Percentiles rank a stretch among this genome's conserved stretches.
Evolutionary conservation across 2,329 filamentous ascomycete genomes (phyloP).

Genomic region (Pseudogymnoascus sp.): DNA sequence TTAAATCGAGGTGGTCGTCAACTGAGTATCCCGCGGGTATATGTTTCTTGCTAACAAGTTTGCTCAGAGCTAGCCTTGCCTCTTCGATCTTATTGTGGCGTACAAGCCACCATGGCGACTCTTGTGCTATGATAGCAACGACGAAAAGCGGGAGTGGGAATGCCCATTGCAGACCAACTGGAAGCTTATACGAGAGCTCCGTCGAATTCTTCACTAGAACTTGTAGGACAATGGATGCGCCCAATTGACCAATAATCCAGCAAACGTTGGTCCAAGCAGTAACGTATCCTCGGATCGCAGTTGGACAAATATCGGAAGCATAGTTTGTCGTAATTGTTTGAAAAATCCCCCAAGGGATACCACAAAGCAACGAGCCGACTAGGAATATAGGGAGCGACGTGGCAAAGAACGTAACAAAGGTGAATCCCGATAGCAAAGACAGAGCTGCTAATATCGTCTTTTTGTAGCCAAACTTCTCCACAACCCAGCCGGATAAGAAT

Average conservation of each 20-base stretch:
- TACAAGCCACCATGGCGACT: constrained; percentile 45
- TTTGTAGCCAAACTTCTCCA: constrained; percentile 29
- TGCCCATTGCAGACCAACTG: constrained; percentile 41
- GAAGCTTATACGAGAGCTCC: constrained; percentile 41
- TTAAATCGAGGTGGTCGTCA: constrained; percentile 37
- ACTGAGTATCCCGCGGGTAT: constrained; percentile 22
- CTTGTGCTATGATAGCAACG: constrained; percentile 39
- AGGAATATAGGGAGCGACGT: not conserved
- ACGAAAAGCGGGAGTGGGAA: constrained; percentile 41
- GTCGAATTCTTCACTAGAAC: constrained; percentile 33
- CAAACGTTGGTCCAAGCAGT: constrained; percentile 10
- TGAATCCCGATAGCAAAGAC: not conserved
- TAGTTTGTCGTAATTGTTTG: constrained; percentile 6
- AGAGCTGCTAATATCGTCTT: constrained; percentile 20
- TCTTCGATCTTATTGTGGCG: constrained; percentile 36
- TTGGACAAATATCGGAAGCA: constrained; percentile 21
- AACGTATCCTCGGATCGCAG: constrained; percentile 6
- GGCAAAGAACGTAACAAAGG: constrained; percentile 1
- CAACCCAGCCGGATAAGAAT: constrained; percentile 8
- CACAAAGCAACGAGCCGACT: not conserved
- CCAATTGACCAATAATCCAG: constrained; percentile 17
- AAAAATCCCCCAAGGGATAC: constrained; percentile 6
- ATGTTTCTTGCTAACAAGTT: constrained; percentile 23
- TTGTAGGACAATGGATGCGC: constrained; percentile 40
- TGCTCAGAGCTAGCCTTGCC: constrained; percentile 36